Evolutionary conservation across 768 basidiomycete genomes (phyloP), one percentile per base, ranked within the genome.

Genomic region (Trametes sanguinea): DNA sequence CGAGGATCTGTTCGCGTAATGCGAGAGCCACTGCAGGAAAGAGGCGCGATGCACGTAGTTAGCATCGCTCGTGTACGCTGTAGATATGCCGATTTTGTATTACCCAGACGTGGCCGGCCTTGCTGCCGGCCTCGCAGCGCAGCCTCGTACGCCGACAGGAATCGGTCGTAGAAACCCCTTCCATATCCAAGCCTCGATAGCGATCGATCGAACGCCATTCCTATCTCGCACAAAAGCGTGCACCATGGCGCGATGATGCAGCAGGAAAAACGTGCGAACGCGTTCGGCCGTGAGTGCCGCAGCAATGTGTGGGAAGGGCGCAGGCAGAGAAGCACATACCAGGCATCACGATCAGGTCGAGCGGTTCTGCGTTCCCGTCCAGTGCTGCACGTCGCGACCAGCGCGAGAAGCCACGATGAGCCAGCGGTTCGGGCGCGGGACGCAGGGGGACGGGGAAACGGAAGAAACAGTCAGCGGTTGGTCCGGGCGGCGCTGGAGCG

Each of bases 101-200:
- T 65, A 90, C 91, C 84, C 55, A 92, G 78, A 33, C 86, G 65
- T 1, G 90, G 78, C 37, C 87, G 66, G 2, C 88, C 87, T 57
- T 75, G 78, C 27, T 75, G 74, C 61, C 76, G 75, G 29, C 77
- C 76, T 55, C 13, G 75, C 68, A 43, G 55, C 51, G 46, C 61
- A 47, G 51, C 61, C 48, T 77, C 71, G 61, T 90, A 91, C 1
- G 78, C 72, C 2, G 84, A 74, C 39, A 93, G 76, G 74, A 90
- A 93, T 13, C 81, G 78, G 74, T 93, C 91, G 66, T 93, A 93
- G 74, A 89, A 92, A 6, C 91, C 91, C 72, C 89, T 93, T 27
- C 91, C 90, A 65, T 92, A 89, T 9, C 91, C 91, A 32, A 93
- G 80, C 33, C 91, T 85, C 51, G 85, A 85, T 56, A 87, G 71